Evolutionary conservation across 2,329 filamentous ascomycete genomes (phyloP).

Genomic region (Epichloe sp.): DNA sequence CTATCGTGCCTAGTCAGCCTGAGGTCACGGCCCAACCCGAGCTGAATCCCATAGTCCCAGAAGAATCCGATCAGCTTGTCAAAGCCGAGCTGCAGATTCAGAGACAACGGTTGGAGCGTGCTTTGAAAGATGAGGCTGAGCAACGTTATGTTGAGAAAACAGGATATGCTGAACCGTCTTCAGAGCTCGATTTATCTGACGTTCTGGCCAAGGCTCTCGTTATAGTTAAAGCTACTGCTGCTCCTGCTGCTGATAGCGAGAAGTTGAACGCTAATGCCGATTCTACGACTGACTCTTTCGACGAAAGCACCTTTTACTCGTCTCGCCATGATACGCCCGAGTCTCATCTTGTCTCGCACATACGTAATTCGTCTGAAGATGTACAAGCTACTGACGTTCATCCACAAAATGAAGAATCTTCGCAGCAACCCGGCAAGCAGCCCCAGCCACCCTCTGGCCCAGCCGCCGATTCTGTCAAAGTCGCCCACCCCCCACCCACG

Average conservation of each 20-base stretch:
- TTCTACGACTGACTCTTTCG: slow-evolving; percentile 64
- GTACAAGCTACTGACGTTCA: slow-evolving; percentile 8
- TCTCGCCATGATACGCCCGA: slow-evolving; percentile 75
- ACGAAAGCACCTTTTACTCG: slow-evolving; percentile 92
- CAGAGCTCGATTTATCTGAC: slow-evolving; percentile 59
- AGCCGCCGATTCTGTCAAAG: neutral
- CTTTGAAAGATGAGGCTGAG: slow-evolving; percentile 64
- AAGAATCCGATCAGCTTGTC: slow-evolving; percentile 75
- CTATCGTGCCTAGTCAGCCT: slow-evolving; percentile 11
- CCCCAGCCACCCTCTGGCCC: neutral
- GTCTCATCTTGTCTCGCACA: slow-evolving; percentile 32
- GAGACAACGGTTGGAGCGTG: slow-evolving; percentile 67
- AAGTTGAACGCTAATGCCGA: slow-evolving; percentile 41
- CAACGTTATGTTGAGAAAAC: slow-evolving; percentile 36
- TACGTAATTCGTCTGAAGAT: slow-evolving; percentile 32
- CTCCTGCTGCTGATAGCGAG: slow-evolving; percentile 43
- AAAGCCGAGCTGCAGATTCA: slow-evolving; percentile 70
- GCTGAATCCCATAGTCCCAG: slow-evolving; percentile 71
- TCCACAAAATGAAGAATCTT: slow-evolving; percentile 7
- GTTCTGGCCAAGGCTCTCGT: slow-evolving; percentile 59
- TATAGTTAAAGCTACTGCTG: slow-evolving; percentile 56
- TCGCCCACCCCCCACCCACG: neutral
- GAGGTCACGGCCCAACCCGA: slow-evolving; percentile 44
- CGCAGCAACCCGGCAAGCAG: neutral
- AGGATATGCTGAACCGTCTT: slow-evolving; percentile 37